Percentiles rank a stretch among this genome's conserved stretches.
phyloP scores from a whole-genome alignment of 208 protist species.

The Trypanosoma scelopori region DNA sequence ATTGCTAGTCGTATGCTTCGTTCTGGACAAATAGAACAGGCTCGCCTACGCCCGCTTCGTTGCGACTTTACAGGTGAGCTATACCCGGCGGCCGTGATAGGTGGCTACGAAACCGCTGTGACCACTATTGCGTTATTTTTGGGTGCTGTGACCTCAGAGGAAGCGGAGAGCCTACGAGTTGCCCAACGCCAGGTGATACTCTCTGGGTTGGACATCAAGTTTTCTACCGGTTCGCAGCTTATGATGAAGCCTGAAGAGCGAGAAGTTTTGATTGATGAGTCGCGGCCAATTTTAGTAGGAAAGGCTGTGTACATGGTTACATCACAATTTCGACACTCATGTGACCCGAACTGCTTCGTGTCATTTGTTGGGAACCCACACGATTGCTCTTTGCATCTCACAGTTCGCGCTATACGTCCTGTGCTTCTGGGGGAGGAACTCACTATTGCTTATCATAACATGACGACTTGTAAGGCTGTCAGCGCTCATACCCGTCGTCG shows the following conservation, averaged over 20 bases:
- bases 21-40: conserved; percentile 8
- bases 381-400: conserved; percentile 46
- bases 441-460: conserved; percentile 72
- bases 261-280: conserved; percentile 42
- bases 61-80: conserved; percentile 58
- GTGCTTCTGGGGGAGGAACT: conserved; percentile 79
- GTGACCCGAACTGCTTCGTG: conserved; percentile 84
- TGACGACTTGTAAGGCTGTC: conserved; percentile 72
- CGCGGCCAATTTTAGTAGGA: conserved; percentile 52
- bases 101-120: conserved; percentile 72
- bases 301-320: conserved; percentile 70
- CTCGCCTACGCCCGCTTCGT: not conserved
- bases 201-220: conserved; percentile 62
- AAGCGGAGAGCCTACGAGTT: conserved; percentile 72
- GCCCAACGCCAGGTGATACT: conserved; percentile 72
- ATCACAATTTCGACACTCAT: conserved; percentile 77
- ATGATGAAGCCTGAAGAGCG: conserved; percentile 20
- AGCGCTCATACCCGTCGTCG: conserved; percentile 72
- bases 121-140: conserved; percentile 64
- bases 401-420: conserved; percentile 59
- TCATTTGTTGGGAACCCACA: conserved; percentile 82
- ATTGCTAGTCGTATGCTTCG: conserved; percentile 66
- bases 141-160: conserved; percentile 41
- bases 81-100: conserved; percentile 45
- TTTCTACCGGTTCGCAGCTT: conserved; percentile 42